Evolutionary conservation across 1,284 basidiomycete genomes (phyloP), one percentile per base, ranked within the genome.

Genomic region (Fomitopsis betulina): DNA sequence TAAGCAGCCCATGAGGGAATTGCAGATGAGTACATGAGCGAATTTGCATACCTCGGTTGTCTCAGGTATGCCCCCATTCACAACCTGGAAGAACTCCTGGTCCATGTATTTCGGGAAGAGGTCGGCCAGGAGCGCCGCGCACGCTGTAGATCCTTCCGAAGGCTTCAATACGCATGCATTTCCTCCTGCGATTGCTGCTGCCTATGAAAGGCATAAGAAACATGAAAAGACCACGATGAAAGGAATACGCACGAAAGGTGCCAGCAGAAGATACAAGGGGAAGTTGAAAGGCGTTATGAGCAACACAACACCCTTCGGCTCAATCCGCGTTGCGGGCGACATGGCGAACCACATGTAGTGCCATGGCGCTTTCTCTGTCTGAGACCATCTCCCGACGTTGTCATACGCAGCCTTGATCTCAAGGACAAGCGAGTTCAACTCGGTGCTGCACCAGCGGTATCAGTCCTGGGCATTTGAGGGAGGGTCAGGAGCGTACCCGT

Each of bases 21-120:
- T 12, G 3, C 35, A 3, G 2, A 19, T 6, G 0, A 15, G 5
- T 19, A 6, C n/a, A 54, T 53, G 30, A 5, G 12, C 32, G 13
- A 13, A 19, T 23, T 15, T 3, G 50, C 71, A 12, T 43, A 85
- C 85, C 72, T 81, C 87, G 37, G 87, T 88, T 0, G 87, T 86
- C 72, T 94, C 87, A 0, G 85, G 77, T 3, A 92, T 73, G 25
- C 73, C 87, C 8, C 94, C 94, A 62, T 90, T 84, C 27, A 95
- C 84, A 45, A 95, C 80, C 2, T 81, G 76, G 54, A 86, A 83
- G 7, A 88, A 75, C 50, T 89, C 84, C 0, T 78, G 73, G 70
- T 96, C 93, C 62, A 96, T 70, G 68, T 96, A 96, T 67, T 89
- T 85, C 5, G 86, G 85, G n/a, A 93, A 60, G 5, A 96, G 82